Base-by-base conservation (phyloP, 768 basidiomycete genomes). In the Calocybe indica region DNA sequence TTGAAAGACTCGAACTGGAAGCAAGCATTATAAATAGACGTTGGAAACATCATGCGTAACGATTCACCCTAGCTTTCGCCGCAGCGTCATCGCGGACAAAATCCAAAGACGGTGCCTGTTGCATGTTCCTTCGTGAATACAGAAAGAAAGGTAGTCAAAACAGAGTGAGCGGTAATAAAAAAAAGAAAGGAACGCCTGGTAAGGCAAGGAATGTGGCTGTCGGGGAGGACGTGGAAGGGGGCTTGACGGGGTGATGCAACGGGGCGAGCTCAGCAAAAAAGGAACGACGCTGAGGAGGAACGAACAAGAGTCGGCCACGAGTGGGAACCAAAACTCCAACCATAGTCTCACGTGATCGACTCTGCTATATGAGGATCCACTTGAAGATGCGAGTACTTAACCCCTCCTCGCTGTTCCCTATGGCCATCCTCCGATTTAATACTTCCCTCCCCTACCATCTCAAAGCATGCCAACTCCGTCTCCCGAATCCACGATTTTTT, bases 1-100 rank as follows among this genome's bases (percentile, higher is more conserved):
- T 75, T 82, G 75, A 89, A 89, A 32, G 79, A 78, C 52, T 85
- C 80, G 59, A 90, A 80, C 86, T 89, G 41, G 13, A 52, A 37
- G 32, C 32, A 22, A 35, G 22, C 6, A 15, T 33, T 22, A 39
- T 54, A 28, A 54, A 48, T 7, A 47, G 8, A 36, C 43, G 22
- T n/a, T 35, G 13, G 15, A 22, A 14, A 34, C 35, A 49, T n/a
- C 32, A 36, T 5, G 32, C 22, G 48, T 33, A 29, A 35, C 29
- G 12, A 52, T 62, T 37, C 52, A 75, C 75, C 64, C 69, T 71
- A 52, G 68, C 68, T 56, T 65, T 70, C 51, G 65, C 72, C 45
- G 64, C 66, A 40, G 62, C 45, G 39, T 73, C 72, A 53, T 72
- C 52, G 50, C 52, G 51, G 39, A 58, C 53, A 48, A 53, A 49